Base-by-base conservation (phyloP, 2,329 filamentous ascomycete species). In the Botrytis deweyae region DNA sequence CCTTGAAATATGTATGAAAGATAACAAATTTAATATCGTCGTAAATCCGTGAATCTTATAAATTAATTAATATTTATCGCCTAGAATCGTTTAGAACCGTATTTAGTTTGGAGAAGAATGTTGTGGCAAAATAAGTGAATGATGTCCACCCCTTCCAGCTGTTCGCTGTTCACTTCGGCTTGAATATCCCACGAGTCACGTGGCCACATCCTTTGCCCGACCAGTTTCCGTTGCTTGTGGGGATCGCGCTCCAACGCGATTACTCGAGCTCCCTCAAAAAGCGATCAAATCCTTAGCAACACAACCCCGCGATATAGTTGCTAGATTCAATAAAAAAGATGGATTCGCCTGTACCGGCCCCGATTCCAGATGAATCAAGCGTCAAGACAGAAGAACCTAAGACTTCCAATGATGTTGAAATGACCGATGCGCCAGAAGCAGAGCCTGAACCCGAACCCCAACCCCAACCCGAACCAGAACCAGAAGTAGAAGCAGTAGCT, bases 191-290 rank as follows among this genome's bases (percentile, higher is more conserved):
- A 44, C 0, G 3, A 25, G 38, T 61, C 70, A 72, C 63, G 49
- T 72, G 70, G 33, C 0, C 1, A 29, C 1, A 36, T n/a, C 36
- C 18, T 67, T n/a, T 40, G 4, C 58, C 20, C 29, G 44, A 46
- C 29, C 9, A 20, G 18, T 68, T 22, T 25, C 49, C 66, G n/a
- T 68, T 58, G n/a, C 49, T 58, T 67, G 33, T 67, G 62, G 44
- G 62, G 62, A 68, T 67, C 70, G 63, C 70, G 70, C 36, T 68
- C 49, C 52, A 72, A 72, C 70, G 70, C 70, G 70, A 72, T 64
- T 49, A 68, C 64, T 72, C 63, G 70, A 72, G 70, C 70, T 72
- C 42, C 52, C 16, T 61, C 52, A 46, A 67, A 58, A 59, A 72
- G 55, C 63, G 46, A 44, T 16, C 62, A 55, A 46, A 33, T 61